Percentiles rank a stretch among this genome's conserved stretches.
Evolutionary conservation across 768 basidiomycete species (phyloP).

Genomic region (Chiua virens): DNA sequence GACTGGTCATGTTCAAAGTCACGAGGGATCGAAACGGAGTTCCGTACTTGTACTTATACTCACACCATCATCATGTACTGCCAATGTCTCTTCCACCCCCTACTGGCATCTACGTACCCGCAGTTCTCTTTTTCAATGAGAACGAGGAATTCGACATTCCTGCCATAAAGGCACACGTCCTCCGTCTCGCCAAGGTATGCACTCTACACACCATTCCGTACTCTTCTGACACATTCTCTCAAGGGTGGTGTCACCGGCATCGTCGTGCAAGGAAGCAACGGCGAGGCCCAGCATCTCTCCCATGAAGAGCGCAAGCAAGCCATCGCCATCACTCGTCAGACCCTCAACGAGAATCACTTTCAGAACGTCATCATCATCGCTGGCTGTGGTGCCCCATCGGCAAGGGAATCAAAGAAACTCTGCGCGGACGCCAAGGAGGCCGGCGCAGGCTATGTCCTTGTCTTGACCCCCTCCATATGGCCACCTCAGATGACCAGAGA

Average conservation of each 20-base stretch:
- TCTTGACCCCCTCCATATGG: conserved; percentile 75
- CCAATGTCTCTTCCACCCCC: conserved; percentile 47
- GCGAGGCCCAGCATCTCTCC: conserved; percentile 75
- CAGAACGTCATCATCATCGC: conserved; percentile 68
- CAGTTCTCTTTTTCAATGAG: conserved; percentile 70
- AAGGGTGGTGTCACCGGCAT: conserved; percentile 75
- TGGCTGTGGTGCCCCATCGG: conserved; percentile 82
- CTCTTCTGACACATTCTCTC: conserved; percentile 18
- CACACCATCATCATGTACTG: too few relatives aligned
- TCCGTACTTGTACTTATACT: too few relatives aligned
- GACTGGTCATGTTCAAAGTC: conserved; percentile 18
- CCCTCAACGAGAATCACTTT: conserved; percentile 73
- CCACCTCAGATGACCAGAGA: conserved; percentile 60
- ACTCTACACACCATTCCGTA: background rate
- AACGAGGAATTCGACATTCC: conserved; percentile 70
- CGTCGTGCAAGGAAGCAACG: conserved; percentile 72
- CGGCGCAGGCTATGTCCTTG: conserved; percentile 79
- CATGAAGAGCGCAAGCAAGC: conserved; percentile 66
- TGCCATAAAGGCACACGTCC: conserved; percentile 66
- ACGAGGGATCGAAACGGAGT: too few relatives aligned
- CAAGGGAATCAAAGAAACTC: conserved; percentile 70
- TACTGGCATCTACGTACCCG: conserved; percentile 74
- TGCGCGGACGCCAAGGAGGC: conserved; percentile 74
- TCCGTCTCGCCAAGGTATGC: conserved; percentile 67
- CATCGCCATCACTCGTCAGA: conserved; percentile 64